phyloP scores from a whole-genome alignment of 208 protist species.

The Phytomonas francai region DNA sequence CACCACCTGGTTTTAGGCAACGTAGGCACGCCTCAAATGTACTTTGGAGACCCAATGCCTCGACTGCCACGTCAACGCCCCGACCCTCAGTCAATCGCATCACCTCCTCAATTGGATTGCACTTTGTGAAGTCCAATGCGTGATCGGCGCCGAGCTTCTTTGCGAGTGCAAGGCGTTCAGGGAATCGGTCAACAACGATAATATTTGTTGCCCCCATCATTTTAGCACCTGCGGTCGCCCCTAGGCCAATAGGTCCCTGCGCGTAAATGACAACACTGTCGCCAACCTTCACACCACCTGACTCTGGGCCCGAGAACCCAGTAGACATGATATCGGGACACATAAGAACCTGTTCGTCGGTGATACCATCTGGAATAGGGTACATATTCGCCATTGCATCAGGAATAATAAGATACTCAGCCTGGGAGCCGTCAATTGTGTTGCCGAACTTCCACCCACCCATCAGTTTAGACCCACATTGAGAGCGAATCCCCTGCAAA shows the following conservation, averaged over 20 bases:
- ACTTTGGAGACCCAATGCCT: constrained; percentile 16
- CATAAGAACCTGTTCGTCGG: constrained; percentile 28
- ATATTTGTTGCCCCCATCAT: constrained; percentile 25
- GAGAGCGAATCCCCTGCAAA: constrained; percentile 13
- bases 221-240: constrained; percentile 17
- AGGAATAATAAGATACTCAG: constrained; percentile 26
- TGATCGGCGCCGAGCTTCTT: constrained; percentile 24
- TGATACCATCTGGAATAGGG: constrained; percentile 16
- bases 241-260: constrained; percentile 27
- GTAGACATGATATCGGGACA: constrained; percentile 29
- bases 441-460: constrained; percentile 22
- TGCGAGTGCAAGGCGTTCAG: constrained; percentile 17
- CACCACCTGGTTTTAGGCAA: constrained; percentile 23
- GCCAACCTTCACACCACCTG: constrained; percentile 18
- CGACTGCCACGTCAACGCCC: constrained; percentile 30
- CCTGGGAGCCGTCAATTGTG: constrained; percentile 25
- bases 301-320: constrained; percentile 17
- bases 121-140: constrained; percentile 27
- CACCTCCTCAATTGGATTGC: constrained; percentile 23
- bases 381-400: constrained; percentile 17
- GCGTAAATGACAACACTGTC: constrained; percentile 27
- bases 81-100: constrained; percentile 22
- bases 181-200: constrained; percentile 19
- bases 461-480: constrained; percentile 16
- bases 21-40: constrained; percentile 26